These are phyloP conservation scores for Fusarium buxicola DNA, from an alignment of 2,329 filamentous ascomycete species.

Conservation along the genomic window DNA sequence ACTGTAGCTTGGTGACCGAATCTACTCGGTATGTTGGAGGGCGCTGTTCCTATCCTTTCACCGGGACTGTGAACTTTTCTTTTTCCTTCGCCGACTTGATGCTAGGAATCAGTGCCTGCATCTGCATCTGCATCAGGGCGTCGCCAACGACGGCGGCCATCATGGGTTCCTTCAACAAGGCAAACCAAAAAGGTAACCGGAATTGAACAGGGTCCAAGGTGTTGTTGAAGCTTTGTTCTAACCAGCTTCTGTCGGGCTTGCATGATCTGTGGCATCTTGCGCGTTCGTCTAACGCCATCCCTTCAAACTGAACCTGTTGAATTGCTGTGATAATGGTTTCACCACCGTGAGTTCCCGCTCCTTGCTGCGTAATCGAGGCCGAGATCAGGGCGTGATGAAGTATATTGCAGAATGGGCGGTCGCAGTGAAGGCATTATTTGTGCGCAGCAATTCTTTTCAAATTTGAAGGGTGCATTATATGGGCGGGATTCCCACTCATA, in stretches of 20 bases:
- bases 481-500: background rate
- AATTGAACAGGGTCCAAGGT: background rate
- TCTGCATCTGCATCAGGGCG: slow-evolving; percentile 2
- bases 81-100: slow-evolving; percentile 31
- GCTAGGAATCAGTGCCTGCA: slow-evolving; percentile 7
- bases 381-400: slow-evolving; percentile 23
- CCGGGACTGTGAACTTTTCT: slow-evolving; percentile 19
- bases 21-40: no score
- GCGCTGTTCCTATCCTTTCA: slow-evolving; percentile 24
- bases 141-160: slow-evolving; percentile 1
- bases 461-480: background rate
- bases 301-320: slow-evolving; percentile 3
- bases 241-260: background rate
- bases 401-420: slow-evolving; percentile 6
- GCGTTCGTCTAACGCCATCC: slow-evolving; percentile 12
- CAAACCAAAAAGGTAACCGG: background rate
- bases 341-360: slow-evolving; percentile 25
- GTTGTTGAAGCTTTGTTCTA: background rate
- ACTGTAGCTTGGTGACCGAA: slow-evolving; percentile 13
- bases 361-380: slow-evolving; percentile 29
- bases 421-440: background rate
- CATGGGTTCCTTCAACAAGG: background rate
- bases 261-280: slow-evolving; percentile 15
- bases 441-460: slow-evolving; percentile 1
- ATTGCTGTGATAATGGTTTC: slow-evolving; percentile 14